Evolutionary conservation across 225 moss, liverwort and hornwort genomes (phyloP).

Genomic region (Pseudoscleropodium purum): DNA sequence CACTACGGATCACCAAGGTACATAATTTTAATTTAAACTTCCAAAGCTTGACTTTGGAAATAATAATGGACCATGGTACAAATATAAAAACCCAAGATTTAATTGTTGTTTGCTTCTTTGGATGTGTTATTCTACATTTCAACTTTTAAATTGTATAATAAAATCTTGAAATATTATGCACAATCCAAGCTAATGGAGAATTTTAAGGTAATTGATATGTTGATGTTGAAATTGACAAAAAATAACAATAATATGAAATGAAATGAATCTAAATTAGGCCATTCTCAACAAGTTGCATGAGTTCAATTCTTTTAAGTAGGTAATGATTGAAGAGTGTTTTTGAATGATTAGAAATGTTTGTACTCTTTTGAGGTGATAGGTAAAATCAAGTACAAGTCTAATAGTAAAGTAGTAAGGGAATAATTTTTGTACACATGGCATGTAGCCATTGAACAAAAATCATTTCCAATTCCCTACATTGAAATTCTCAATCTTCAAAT

Average conservation of each 20-base stretch:
- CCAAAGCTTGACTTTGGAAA: neutral
- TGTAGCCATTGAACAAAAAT: too few relatives aligned
- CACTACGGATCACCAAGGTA: rapidly evolving
- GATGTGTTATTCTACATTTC: neutral
- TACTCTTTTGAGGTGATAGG: too few relatives aligned
- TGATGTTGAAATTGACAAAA: neutral
- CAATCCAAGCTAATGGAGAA: rapidly evolving
- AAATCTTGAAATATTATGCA: neutral
- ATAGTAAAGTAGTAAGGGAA: too few relatives aligned
- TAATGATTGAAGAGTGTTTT: neutral
- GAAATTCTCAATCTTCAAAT: too few relatives aligned
- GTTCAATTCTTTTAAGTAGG: rapidly evolving
- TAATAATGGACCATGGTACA: neutral
- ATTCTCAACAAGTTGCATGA: neutral
- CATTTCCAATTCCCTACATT: too few relatives aligned
- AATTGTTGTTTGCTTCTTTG: rapidly evolving
- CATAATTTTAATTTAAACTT: neutral
- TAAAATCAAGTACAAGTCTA: too few relatives aligned
- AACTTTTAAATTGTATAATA: neutral
- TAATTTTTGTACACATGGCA: too few relatives aligned
- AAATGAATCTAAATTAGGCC: neutral
- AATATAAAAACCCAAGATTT: neutral
- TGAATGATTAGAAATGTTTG: neutral
- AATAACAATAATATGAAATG: too few relatives aligned
- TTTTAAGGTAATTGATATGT: neutral